Evolutionary conservation across 768 basidiomycete genomes (phyloP).

Genomic region (Kwoniella mangroviensis): DNA sequence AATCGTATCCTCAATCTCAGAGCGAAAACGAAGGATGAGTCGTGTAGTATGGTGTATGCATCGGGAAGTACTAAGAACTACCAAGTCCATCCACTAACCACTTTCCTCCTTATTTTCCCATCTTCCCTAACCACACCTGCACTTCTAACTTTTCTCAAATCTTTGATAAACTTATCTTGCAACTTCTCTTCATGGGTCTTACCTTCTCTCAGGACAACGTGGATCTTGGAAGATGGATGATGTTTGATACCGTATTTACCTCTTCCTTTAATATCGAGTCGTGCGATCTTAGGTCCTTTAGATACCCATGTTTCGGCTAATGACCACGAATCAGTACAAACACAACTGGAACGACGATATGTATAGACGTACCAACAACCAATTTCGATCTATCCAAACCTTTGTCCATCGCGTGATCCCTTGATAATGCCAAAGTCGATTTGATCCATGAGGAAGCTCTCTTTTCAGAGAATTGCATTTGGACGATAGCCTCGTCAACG

Average conservation of each 20-base stretch:
- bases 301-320: conserved; percentile 92
- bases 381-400: conserved; percentile 72
- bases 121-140: conserved; percentile 80
- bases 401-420: conserved; percentile 84
- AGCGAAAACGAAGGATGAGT: not conserved
- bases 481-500: conserved; percentile 91
- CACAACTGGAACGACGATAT: no score
- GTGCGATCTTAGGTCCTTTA: conserved; percentile 72
- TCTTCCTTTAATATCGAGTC: conserved; percentile 81
- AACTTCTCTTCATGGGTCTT: conserved; percentile 72
- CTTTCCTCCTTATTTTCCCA: conserved; percentile 52
- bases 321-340: conserved; percentile 4
- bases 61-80: conserved; percentile 14
- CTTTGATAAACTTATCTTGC: conserved; percentile 68
- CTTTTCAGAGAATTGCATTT: conserved; percentile 96
- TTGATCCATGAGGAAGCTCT: conserved; percentile 79
- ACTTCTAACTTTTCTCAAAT: conserved; percentile 76
- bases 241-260: conserved; percentile 76
- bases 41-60: not conserved
- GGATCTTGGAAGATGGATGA: conserved; percentile 75
- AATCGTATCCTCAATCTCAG: no score
- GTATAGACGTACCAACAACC: conserved; percentile 71
- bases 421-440: conserved; percentile 84
- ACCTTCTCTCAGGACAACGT: conserved; percentile 78
- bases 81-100: conserved; percentile 54